phyloP scores from a whole-genome alignment of 768 basidiomycete species.

The Polyporus arcularius region DNA sequence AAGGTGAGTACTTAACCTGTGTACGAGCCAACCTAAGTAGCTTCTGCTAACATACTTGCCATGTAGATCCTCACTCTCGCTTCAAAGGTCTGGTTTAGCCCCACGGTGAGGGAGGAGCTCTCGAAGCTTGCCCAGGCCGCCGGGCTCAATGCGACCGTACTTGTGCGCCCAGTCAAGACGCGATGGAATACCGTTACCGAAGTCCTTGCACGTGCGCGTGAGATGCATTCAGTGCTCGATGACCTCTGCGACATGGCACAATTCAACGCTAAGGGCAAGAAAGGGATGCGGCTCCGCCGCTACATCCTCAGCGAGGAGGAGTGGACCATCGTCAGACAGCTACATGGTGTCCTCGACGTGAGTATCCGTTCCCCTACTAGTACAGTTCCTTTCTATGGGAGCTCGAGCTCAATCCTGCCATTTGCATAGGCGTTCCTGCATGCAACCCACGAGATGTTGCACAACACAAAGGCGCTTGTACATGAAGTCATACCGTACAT shows the following conservation, averaged over 20 bases:
- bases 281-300: constrained; percentile 3
- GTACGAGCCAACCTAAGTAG: too few species aligned
- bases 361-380: too few species aligned
- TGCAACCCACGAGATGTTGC: background rate
- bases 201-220: constrained; percentile 18
- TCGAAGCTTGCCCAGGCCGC: background rate
- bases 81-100: constrained; percentile 12
- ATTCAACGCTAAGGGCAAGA: constrained; percentile 21
- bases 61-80: constrained; percentile 17
- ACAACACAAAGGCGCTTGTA: constrained; percentile 16
- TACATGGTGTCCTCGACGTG: constrained; percentile 22
- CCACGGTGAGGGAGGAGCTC: constrained; percentile 9
- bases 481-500: constrained; percentile 28
- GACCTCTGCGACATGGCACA: constrained; percentile 15
- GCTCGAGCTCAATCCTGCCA: too few species aligned
- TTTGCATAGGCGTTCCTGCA: background rate
- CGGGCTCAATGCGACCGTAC: background rate
- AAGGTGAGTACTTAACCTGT: constrained; percentile 17
- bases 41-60: background rate
- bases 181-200: constrained; percentile 28
- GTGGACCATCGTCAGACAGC: constrained; percentile 24
- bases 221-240: constrained; percentile 19
- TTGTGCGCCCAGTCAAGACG: constrained; percentile 23
- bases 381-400: too few species aligned
- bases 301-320: constrained; percentile 20